Base-by-base conservation (phyloP, 2,329 filamentous ascomycete genomes). In the Zopfia rhizophila region DNA sequence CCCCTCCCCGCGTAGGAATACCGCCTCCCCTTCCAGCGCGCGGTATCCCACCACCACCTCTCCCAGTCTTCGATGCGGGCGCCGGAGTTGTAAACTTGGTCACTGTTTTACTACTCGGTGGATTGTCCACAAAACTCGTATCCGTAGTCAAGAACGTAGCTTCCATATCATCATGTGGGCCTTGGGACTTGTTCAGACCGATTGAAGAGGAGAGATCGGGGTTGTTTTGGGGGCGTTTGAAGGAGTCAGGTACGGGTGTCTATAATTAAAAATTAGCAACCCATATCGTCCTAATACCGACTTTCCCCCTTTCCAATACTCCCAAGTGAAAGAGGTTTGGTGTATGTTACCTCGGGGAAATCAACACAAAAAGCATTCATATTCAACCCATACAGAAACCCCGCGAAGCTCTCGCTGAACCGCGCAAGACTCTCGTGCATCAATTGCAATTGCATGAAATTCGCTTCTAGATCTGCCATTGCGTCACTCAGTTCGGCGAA, bases 361-460 rank as follows among this genome's bases (percentile, higher is more conserved):
- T 99, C 94, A 22, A 97, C 92, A 70, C 93, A 97, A 70, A 97
- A 99, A 1, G 94, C 94, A 72, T 97, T 97, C 92, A 99, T 97
- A 68, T 97, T 97, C 69, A 99, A 73, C 2, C 94, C 94, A 63
- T 97, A 99, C 32, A 99, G 75, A 64, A 99, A 97, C 60, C 88
- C 91, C 1, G 91, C 91, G 72, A 99, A 99, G 66, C 89, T 95
- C 79, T 99, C 94, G 72, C 88, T 93, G 73, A 99, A 99, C 18
- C 94, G 85, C 17, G 90, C 85, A 58, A 99, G 75, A 64, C 90
- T 96, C 77, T 97, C 93, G 67, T 99, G 91, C 87, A 99, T 95
- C 53, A 97, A 78, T 72, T 97, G 93, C 58, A 99, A 86, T 69
- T 97, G 91, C 87, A 96, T 91, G 78, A 97, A 91, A 72, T 99